Conservation (phyloP, 2,329 filamentous ascomycete genomes). For the Capronia coronata region DNA sequence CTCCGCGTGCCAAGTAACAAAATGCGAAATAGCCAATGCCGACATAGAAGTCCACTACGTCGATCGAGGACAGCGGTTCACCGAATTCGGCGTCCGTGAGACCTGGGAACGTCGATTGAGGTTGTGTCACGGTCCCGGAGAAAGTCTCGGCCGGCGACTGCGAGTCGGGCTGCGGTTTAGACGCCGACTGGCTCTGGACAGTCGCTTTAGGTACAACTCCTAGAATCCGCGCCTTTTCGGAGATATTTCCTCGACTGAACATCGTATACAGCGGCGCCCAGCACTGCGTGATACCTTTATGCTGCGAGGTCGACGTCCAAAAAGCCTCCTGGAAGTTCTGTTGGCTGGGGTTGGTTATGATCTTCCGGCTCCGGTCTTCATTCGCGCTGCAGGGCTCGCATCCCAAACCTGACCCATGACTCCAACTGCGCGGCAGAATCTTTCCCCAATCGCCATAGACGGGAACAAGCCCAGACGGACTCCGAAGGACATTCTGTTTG, state of each 20-base stretch:
- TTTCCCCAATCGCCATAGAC: constrained; percentile 72
- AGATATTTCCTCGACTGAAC: constrained; percentile 87
- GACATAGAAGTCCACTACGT: constrained; percentile 72
- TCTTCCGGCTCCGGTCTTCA: constrained; percentile 10
- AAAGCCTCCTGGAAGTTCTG: constrained; percentile 61
- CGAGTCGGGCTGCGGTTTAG: too few species aligned
- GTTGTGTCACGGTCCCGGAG: neutral
- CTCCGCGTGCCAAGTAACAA: constrained; percentile 65
- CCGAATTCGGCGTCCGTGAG: constrained; percentile 26
- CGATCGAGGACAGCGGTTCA: constrained; percentile 30
- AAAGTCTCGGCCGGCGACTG: neutral
- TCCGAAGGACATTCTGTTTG: constrained; percentile 64
- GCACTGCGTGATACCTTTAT: constrained; percentile 67
- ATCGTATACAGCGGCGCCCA: constrained; percentile 91
- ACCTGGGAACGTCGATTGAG: constrained; percentile 14
- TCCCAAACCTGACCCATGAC: too few species aligned
- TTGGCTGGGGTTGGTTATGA: constrained; percentile 32
- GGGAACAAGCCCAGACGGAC: constrained; percentile 62
- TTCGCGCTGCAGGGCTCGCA: too few species aligned
- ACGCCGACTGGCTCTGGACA: neutral
- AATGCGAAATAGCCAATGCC: constrained; percentile 95
- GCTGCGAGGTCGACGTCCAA: constrained; percentile 74
- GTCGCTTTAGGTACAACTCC: constrained; percentile 28
- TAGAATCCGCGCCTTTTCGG: constrained; percentile 75
- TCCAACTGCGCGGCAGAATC: constrained; percentile 31